Evolutionary conservation across 805 yeast genomes (phyloP).

Genomic region (Schwanniomyces occidentalis): DNA sequence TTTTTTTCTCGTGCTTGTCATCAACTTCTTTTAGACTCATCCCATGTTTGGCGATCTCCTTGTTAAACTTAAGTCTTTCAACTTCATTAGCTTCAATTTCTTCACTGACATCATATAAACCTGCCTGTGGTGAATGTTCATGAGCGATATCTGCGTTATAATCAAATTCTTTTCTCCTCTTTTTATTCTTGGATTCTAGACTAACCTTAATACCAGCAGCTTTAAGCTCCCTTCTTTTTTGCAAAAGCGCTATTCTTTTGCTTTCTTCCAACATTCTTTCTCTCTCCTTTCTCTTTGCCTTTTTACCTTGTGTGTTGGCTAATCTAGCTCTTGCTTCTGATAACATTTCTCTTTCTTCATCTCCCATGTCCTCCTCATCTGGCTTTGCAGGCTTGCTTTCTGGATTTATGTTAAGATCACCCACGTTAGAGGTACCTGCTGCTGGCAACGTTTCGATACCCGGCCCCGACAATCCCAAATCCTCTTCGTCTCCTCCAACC

Average conservation of each 20-base stretch:
- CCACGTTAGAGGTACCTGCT: slow-evolving; percentile 37
- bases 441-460: slow-evolving; percentile 54
- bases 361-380: slow-evolving; percentile 76
- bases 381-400: slow-evolving; percentile 83
- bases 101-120: slow-evolving; percentile 65
- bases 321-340: slow-evolving; percentile 93
- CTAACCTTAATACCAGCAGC: slow-evolving; percentile 69
- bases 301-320: slow-evolving; percentile 91
- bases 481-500: slow-evolving; percentile 29
- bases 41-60: slow-evolving; percentile 45
- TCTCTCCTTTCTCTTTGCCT: slow-evolving; percentile 86
- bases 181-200: slow-evolving; percentile 52
- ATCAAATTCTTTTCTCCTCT: slow-evolving; percentile 64
- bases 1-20: slow-evolving; percentile 30
- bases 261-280: slow-evolving; percentile 83
- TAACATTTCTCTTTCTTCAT: slow-evolving; percentile 88
- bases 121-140: slow-evolving; percentile 67
- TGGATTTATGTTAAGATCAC: slow-evolving; percentile 67
- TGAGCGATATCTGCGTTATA: slow-evolving; percentile 82
- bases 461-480: slow-evolving; percentile 48
- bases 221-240: slow-evolving; percentile 77
- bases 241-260: slow-evolving; percentile 69
- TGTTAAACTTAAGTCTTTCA: slow-evolving; percentile 44
- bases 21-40: slow-evolving; percentile 38
- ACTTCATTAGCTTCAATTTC: slow-evolving; percentile 49